Base-by-base conservation (phyloP, 2,329 filamentous ascomycete genomes). In the Colletotrichum siamense region DNA sequence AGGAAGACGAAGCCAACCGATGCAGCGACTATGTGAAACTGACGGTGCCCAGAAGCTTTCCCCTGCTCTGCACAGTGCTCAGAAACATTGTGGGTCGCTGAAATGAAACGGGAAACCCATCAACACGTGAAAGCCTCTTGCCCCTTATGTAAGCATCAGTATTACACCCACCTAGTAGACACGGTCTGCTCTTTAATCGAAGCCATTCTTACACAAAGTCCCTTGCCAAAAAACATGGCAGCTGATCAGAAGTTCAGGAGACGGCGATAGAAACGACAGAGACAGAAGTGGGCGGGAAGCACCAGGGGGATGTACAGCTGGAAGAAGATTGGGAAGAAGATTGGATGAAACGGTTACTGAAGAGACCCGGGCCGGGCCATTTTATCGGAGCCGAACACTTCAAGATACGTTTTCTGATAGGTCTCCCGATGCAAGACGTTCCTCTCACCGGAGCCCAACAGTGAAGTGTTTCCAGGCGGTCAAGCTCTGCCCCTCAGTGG, bases 401-500 rank as follows among this genome's bases (percentile, higher is more conserved):
- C 7, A 72, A 55, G 39, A 44, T 72, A 69, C 62, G 69, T n/a
- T 18, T 12, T 32, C 65, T 55, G 30, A n/a, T 24, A 18, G 24
- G 24, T 32, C n/a, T 15, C 34, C 28, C 59, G 22, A 18, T n/a
- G 26, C 57, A n/a, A 30, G 57, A 59, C 52, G 52, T 24, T 49
- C 22, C 52, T 12, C 52, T 24, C 52, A 24, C 52, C 22, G 52
- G 13, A 57, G 44, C 10, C 44, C 44, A 52, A 22, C 10, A 52
- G 12, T 52, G n/a, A 52, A 52, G 44, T 10, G 26, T 28, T 30
- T 10, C 24, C 32, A 26, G 65, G 34, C 16, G 18, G 22, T 59
- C 55, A 59, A 59, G 36, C 64, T 22, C n/a, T 32, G 55, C 59
- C 67, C 71, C 66, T 64, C 66, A 64, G 69, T 75, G 73, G 73